phyloP scores from a whole-genome alignment of 192 early-diverging fungal genomes.

The Backusella liffmaniae region DNA sequence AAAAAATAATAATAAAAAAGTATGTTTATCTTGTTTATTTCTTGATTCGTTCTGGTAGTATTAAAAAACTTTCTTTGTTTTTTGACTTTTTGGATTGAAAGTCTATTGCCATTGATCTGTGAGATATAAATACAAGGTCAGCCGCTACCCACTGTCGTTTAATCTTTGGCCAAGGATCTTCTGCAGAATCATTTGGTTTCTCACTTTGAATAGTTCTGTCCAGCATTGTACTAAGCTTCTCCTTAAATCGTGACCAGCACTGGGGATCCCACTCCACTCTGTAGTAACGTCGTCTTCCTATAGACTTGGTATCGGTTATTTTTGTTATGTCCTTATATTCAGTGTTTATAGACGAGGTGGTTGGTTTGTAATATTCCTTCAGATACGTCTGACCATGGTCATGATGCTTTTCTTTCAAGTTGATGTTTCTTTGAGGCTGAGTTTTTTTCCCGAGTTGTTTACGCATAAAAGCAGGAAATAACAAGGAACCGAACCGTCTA shows the following conservation, averaged over 20 bases:
- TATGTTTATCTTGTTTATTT: neutral
- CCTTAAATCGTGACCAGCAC: neutral
- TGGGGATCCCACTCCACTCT: conserved; percentile 2
- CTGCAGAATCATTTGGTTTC: neutral
- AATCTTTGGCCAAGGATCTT: neutral
- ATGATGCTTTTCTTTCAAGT: neutral
- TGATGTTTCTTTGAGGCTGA: neutral
- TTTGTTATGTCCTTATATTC: neutral
- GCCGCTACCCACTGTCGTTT: conserved; percentile 27
- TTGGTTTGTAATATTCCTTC: neutral
- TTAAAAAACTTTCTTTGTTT: neutral
- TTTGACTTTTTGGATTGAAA: conserved; percentile 1
- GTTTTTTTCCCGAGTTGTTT: neutral
- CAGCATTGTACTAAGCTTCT: neutral
- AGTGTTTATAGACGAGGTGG: neutral
- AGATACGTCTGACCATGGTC: neutral
- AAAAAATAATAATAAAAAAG: neutral
- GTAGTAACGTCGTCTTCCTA: neutral
- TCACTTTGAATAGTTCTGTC: neutral
- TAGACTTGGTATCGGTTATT: neutral
- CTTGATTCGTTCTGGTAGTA: neutral
- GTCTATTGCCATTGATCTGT: conserved; percentile 4
- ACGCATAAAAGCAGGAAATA: conserved; percentile 14
- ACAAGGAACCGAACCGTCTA: neutral
- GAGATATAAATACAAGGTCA: neutral